phyloP scores from a whole-genome alignment of 257 asterid genomes.

The Buddleja alternifolia region DNA sequence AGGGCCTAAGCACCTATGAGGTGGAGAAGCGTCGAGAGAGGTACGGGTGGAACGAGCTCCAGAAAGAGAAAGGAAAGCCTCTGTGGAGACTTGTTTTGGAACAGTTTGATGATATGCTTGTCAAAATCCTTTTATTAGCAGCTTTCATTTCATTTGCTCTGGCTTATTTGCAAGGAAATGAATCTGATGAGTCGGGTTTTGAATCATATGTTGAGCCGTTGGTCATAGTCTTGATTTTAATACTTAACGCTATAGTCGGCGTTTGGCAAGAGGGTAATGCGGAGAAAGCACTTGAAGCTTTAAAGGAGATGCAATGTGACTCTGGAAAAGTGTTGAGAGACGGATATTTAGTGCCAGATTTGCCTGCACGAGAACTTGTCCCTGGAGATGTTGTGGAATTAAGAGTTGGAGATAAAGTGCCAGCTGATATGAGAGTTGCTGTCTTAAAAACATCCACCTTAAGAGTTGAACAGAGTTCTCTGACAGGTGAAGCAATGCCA shows the following conservation, averaged over 20 bases:
- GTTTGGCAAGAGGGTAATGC: conserved; percentile 84
- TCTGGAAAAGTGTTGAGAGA: conserved; percentile 57
- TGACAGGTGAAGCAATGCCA: conserved; percentile 74
- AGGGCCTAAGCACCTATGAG: conserved; percentile 64
- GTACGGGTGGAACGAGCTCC: conserved; percentile 72
- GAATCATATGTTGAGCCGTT: conserved; percentile 69
- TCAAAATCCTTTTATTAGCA: conserved; percentile 71
- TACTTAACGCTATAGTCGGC: conserved; percentile 69
- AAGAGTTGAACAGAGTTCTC: conserved; percentile 71
- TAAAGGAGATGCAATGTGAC: conserved; percentile 72
- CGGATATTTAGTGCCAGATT: conserved; percentile 54
- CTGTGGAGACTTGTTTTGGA: conserved; percentile 71
- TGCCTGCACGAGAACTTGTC: conserved; percentile 72
- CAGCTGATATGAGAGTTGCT: conserved; percentile 74
- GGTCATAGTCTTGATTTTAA: conserved; percentile 60
- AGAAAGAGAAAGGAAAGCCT: conserved; percentile 77
- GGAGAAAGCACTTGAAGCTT: conserved; percentile 70
- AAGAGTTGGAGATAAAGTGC: conserved; percentile 73
- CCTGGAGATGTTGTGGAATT: conserved; percentile 76
- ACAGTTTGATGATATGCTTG: conserved; percentile 81
- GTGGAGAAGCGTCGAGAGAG: conserved; percentile 65
- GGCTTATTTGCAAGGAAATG: conserved; percentile 62
- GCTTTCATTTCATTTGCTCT: conserved; percentile 72
- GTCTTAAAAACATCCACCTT: conserved; percentile 53
- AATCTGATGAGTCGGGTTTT: conserved; percentile 48